Evolutionary conservation across 1,139 yeast genomes (phyloP).

Genomic region (Kurtzmaniella natalensis): DNA sequence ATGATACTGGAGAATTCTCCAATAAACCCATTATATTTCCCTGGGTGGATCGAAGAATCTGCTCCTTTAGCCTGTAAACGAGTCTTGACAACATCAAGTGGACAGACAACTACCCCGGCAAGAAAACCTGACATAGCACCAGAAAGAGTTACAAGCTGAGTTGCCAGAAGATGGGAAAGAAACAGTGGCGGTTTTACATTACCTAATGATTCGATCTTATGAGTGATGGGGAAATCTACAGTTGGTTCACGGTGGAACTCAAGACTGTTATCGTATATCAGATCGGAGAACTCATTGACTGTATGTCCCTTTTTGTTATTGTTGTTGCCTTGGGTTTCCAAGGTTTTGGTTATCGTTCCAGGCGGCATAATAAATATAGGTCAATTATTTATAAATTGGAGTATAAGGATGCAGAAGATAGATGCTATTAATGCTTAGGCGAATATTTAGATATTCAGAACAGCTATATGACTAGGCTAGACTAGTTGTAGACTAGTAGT

Average conservation of each 20-base stretch:
- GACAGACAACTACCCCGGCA: constrained; percentile 46
- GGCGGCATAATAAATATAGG: no score
- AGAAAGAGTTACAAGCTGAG: constrained; percentile 37
- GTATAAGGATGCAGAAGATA: no score
- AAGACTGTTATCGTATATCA: constrained; percentile 37
- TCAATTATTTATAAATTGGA: no score
- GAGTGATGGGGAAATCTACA: constrained; percentile 18
- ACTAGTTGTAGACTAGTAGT: no score
- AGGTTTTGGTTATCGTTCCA: no score
- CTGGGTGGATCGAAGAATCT: background rate
- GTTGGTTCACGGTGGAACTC: constrained; percentile 20
- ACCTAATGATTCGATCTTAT: constrained; percentile 19
- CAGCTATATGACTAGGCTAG: no score
- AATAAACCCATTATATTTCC: constrained; percentile 47
- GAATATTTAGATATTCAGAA: no score
- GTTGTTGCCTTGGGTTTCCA: no score
- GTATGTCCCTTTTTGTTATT: no score
- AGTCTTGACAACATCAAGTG: constrained; percentile 45
- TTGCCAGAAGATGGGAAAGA: constrained; percentile 22
- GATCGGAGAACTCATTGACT: constrained; percentile 31
- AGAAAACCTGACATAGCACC: constrained; percentile 46
- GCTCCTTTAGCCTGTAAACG: constrained; percentile 44
- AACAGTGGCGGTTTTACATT: constrained; percentile 19
- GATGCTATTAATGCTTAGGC: no score
- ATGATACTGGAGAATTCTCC: constrained; percentile 62